These are phyloP conservation scores for Saccharomycopsis selenospora DNA, from an alignment of 805 yeast genomes.

Conservation along the genomic window DNA sequence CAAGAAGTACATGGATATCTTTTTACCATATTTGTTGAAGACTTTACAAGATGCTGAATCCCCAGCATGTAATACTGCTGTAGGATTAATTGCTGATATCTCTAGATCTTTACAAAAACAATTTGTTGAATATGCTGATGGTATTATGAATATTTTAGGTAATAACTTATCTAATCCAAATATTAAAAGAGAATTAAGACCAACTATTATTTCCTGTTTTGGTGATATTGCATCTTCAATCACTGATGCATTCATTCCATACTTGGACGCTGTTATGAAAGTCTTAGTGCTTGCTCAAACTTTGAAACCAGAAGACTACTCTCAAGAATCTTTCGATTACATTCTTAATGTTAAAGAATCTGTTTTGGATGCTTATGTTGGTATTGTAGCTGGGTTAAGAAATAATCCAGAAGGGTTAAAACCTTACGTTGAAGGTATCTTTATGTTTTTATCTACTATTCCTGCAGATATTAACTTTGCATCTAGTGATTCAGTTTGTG, in stretches of 20 bases:
- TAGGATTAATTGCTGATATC: constrained; percentile 92
- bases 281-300: constrained; percentile 63
- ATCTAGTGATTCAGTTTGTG: constrained; percentile 60
- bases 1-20: constrained; percentile 67
- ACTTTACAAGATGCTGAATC: constrained; percentile 80
- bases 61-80: constrained; percentile 80
- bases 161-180: constrained; percentile 56
- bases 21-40: constrained; percentile 72
- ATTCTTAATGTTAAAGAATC: constrained; percentile 68
- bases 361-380: constrained; percentile 92
- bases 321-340: constrained; percentile 73
- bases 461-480: constrained; percentile 54
- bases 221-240: constrained; percentile 93
- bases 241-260: constrained; percentile 69
- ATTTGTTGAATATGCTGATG: constrained; percentile 67
- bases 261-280: constrained; percentile 70
- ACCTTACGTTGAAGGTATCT: constrained; percentile 62
- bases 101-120: constrained; percentile 77
- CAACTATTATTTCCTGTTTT: constrained; percentile 82
- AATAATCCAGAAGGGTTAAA: constrained; percentile 56
- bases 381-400: constrained; percentile 85
- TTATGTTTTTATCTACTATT: constrained; percentile 57
- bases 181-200: constrained; percentile 75
- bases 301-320: constrained; percentile 55
- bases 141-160: constrained; percentile 79